Base-by-base conservation (phyloP, 2,329 filamentous ascomycete genomes). In the Endothia cerciana region DNA sequence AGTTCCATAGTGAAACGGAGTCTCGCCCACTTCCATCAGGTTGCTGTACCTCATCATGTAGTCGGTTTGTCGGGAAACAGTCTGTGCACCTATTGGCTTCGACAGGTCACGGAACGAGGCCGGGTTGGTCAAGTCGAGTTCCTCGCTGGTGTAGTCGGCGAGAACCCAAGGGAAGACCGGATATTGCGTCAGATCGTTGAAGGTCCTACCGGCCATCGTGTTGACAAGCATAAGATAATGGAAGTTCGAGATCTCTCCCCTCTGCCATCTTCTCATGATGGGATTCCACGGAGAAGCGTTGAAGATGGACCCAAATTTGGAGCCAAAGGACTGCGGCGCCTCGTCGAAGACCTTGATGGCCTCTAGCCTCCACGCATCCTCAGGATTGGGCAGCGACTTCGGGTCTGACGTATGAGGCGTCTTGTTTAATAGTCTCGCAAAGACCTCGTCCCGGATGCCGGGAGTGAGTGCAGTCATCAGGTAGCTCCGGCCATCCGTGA, bases 191-290 rank as follows among this genome's bases (percentile, higher is more conserved):
- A 99, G 82, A 74, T 99, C 95, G 74, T 99, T 99, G 81, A 99
- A 99, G 0, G 95, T 98, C 62, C 95, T 85, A 2, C 95, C 95
- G 36, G 96, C 96, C 86, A 99, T 92, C 0, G 95, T 98, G 74
- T 99, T 99, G 74, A 99, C 89, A 67, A 97, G 89, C 94, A 99
- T 99, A 43, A 99, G 85, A 74, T 99, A 99, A 77, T 98, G 93
- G 73, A 99, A 99, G 76, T 99, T 99, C 17, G 94, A 98, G 60
- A 98, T 93, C 73, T 99, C 95, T 15, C 96, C 95, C 74, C 89
- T 91, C 66, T 95, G 86, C 95, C 95, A 99, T 75, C 89, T 90
- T 70, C 91, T 90, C 73, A 95, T 97, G 10, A 93, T 89, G 11
- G 94, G 92, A 70, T 93, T 94, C 76, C 91, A 91, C 0, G 91